A percentile compares a stretch with the other conserved stretches of the same genome.
Conservation (phyloP, 495 filamentous ascomycete genomes). For the Neurospora intermedia region DNA sequence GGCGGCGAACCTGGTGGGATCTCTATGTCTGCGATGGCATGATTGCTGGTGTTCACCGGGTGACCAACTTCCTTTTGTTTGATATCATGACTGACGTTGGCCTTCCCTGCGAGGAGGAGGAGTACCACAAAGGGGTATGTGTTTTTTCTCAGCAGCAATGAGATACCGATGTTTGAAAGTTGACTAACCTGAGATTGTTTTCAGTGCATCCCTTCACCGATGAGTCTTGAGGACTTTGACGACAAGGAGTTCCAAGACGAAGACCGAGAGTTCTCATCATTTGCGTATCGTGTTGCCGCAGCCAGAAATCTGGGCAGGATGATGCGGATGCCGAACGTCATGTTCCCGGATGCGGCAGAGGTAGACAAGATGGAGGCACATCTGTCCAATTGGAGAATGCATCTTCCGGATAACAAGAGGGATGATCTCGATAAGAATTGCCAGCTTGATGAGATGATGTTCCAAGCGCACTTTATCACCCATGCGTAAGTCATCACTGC, state of each 20-base stretch:
- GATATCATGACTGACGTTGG: slow-evolving; percentile 47
- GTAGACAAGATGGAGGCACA: slow-evolving; percentile 55
- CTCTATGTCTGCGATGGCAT: slow-evolving; percentile 69
- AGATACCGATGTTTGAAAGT: not conserved
- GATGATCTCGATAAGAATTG: slow-evolving; percentile 57
- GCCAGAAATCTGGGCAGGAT: slow-evolving; percentile 65
- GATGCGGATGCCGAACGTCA: slow-evolving; percentile 42
- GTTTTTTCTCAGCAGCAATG: not conserved
- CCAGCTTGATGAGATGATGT: slow-evolving; percentile 78
- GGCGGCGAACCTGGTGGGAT: slow-evolving; percentile 88
- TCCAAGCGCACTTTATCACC: slow-evolving; percentile 80
- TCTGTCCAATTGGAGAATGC: slow-evolving; percentile 73
- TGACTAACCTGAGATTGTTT: slow-evolving; percentile 4
- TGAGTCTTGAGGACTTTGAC: slow-evolving; percentile 60
- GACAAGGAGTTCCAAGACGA: slow-evolving; percentile 53
- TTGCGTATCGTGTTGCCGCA: slow-evolving; percentile 65
- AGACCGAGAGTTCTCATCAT: slow-evolving; percentile 62
- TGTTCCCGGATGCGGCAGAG: slow-evolving; percentile 34
- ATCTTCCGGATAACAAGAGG: slow-evolving; percentile 65
- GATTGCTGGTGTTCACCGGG: slow-evolving; percentile 45
- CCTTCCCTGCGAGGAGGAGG: slow-evolving; percentile 68
- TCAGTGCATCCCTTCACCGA: slow-evolving; percentile 51
- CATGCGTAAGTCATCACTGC: slow-evolving; percentile 41
- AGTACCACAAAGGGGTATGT: slow-evolving; percentile 55
- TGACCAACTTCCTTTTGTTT: slow-evolving; percentile 47